These are phyloP conservation scores for Fusarium subglutinans DNA, from an alignment of 2,329 filamentous ascomycete species.

Conservation along the genomic window DNA sequence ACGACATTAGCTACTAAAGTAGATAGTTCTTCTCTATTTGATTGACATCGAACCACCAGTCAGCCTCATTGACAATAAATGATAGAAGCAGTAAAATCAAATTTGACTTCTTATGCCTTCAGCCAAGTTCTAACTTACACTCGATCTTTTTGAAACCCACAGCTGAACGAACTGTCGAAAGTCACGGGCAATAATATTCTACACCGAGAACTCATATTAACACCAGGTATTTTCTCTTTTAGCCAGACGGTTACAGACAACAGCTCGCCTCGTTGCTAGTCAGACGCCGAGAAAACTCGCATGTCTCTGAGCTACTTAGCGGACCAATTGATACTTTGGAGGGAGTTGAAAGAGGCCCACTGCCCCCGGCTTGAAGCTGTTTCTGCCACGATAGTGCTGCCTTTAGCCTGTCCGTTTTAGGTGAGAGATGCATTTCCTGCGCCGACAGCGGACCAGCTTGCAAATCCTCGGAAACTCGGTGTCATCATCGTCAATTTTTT, in stretches of 20 bases:
- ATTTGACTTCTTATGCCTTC: background rate
- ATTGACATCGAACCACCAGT: constrained; percentile 6
- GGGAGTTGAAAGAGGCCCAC: constrained; percentile 11
- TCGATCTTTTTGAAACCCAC: background rate
- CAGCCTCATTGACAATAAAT: background rate
- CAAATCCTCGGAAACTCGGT: constrained; percentile 13
- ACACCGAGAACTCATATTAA: background rate
- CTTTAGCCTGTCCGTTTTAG: constrained; percentile 23
- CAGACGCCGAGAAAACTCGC: constrained; percentile 14
- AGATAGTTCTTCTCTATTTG: background rate
- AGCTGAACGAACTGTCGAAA: background rate
- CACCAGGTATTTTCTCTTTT: constrained; percentile 9
- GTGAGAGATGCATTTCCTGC: constrained; percentile 7
- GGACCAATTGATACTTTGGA: constrained; percentile 27
- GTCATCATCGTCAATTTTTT: background rate
- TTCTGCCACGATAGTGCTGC: constrained; percentile 4
- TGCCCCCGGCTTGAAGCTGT: background rate
- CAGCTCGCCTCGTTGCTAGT: constrained; percentile 13
- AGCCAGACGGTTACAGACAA: constrained; percentile 1
- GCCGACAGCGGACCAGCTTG: constrained; percentile 34
- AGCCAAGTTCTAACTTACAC: background rate
- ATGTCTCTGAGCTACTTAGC: constrained; percentile 19
- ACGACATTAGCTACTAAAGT: background rate
- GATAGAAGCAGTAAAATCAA: background rate
- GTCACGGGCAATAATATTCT: background rate